Base-by-base conservation (phyloP, 192 early-diverging fungal species). In the Borealophlyctis nickersoniae region DNA sequence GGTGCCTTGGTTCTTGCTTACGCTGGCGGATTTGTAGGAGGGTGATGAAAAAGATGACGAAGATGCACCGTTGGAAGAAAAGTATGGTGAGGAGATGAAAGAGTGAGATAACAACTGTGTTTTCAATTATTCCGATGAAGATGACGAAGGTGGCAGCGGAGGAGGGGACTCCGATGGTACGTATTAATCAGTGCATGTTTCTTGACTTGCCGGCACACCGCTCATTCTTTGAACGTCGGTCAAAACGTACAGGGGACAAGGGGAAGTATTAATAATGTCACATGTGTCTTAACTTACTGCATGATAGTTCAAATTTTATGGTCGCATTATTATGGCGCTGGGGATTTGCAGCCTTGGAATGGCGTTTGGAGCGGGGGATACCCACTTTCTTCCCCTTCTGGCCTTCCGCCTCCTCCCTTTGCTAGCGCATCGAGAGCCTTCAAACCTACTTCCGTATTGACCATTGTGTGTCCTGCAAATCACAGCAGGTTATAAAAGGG, bases 91-190 rank as follows among this genome's bases (percentile, higher is more conserved):
- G 27, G 65, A 57, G 28, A 23, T 58, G 56, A 45, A 58, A 19
- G 65, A 66, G 29, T 55, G 59, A 5, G 56, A 66, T 7, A 58
- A 66, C 55, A 48, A 66, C 32, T 57, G 49, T 48, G 9, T 66
- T 19, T 31, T 57, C 31, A 54, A 66, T 66, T 54, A 66, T 27
- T 66, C 49, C 33, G 65, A 66, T 33, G 65, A 66, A 11, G 65
- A 66, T 27, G 30, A 56, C 30, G 65, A 66, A 50, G 65, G 23
- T 31, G 65, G 39, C 23, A 56, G 56, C 19, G 65, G 39, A 19
- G 39, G 39, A 45, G 39, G 39, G 39, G 39, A 7, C 7, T 45
- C 39, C 7, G 39, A 19, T 13, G 39, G 39, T 45, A 45, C 7
- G 39, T 45, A n/a, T n/a, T n/a, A n/a, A n/a, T n/a, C n/a, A n/a